Evolutionary conservation across 768 basidiomycete species (phyloP).

Genomic region (Exsudoporus frostii): DNA sequence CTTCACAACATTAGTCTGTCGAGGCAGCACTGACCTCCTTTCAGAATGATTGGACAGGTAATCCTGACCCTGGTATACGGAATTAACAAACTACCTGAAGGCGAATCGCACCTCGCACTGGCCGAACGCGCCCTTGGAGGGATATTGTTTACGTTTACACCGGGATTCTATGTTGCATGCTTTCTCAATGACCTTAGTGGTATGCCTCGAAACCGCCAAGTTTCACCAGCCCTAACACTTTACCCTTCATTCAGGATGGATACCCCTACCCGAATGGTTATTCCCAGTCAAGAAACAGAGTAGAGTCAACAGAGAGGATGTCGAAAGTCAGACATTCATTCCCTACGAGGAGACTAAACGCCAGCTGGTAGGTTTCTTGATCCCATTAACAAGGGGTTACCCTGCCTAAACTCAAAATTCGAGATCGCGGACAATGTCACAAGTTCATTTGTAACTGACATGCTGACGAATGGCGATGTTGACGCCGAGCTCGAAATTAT

Average conservation of each 20-base stretch:
- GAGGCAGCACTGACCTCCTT: neutral
- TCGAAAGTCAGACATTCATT: slow-evolving; percentile 4
- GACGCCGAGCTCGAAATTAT: neutral
- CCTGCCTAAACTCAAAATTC: neutral
- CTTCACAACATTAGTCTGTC: neutral
- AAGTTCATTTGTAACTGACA: slow-evolving; percentile 4
- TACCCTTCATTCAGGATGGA: neutral
- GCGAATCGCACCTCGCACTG: neutral
- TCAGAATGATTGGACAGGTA: slow-evolving; percentile 4
- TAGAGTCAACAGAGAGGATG: neutral
- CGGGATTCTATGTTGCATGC: slow-evolving; percentile 1
- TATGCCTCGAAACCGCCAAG: neutral
- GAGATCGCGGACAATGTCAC: neutral
- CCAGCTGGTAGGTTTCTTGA: neutral
- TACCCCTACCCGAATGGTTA: neutral
- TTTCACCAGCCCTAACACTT: neutral
- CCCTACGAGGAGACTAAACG: slow-evolving; percentile 7
- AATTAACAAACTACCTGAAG: neutral
- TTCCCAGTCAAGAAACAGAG: neutral
- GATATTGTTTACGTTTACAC: slow-evolving; percentile 6
- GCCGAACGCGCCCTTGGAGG: slow-evolving; percentile 3
- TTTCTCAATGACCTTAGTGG: neutral
- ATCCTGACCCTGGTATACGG: slow-evolving; percentile 2
- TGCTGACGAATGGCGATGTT: neutral
- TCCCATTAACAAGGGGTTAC: neutral